A percentile compares a stretch with the other conserved stretches of the same genome.
phyloP scores from a whole-genome alignment of 495 filamentous ascomycete species.

The Haplographium delicatum region DNA sequence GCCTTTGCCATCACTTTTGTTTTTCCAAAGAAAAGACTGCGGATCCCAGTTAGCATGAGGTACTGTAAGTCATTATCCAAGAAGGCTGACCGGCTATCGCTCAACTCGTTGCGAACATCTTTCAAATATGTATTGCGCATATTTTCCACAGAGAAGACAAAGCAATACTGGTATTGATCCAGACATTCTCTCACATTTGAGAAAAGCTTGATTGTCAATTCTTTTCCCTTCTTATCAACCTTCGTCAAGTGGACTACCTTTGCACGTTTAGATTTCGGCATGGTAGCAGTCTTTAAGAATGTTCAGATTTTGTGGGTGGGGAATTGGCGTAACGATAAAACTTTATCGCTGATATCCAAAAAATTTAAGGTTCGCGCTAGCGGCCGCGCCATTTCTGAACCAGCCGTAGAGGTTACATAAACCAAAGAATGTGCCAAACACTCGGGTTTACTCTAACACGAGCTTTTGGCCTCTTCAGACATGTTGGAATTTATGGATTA shows the following conservation, averaged over 20 bases:
- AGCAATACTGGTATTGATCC: conserved; percentile 80
- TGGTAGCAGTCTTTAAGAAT: too few species aligned
- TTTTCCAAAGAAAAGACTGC: conserved; percentile 93
- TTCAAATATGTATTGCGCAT: conserved; percentile 99
- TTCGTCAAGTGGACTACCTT: conserved; percentile 84
- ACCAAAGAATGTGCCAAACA: too few species aligned
- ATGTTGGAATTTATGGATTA: conserved; percentile 99
- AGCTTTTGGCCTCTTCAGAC: conserved; percentile 3
- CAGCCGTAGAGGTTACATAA: too few species aligned
- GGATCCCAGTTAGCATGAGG: not conserved
- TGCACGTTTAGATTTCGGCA: conserved; percentile 95
- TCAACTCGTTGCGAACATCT: conserved; percentile 76
- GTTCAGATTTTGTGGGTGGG: not conserved
- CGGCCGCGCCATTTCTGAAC: too few species aligned
- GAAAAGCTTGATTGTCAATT: conserved; percentile 83
- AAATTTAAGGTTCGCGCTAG: conserved; percentile 10
- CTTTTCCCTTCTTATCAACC: conserved; percentile 85
- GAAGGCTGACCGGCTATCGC: conserved; percentile 66
- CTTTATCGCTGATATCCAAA: not conserved
- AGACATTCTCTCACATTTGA: conserved; percentile 80
- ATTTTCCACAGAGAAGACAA: conserved; percentile 91
- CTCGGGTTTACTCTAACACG: too few species aligned
- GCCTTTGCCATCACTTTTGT: conserved; percentile 97
- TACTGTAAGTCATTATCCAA: not conserved
- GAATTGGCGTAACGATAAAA: too few species aligned